Evolutionary conservation across 306 rosid genomes (phyloP).

Genomic region (Castanea mollissima): DNA sequence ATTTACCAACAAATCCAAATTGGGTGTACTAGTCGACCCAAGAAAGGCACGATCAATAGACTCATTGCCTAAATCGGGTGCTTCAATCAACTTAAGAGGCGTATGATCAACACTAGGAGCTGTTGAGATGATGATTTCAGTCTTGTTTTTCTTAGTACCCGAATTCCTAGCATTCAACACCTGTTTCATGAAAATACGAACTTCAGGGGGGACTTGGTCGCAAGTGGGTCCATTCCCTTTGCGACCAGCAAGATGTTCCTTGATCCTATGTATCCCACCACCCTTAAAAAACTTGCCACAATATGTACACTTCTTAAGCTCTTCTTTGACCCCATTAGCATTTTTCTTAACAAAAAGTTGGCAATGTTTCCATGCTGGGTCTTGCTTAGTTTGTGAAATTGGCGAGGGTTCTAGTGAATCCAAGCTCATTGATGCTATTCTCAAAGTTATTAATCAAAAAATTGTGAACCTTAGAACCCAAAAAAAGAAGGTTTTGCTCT

Average conservation of each 20-base stretch:
- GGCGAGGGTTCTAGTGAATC: too few species aligned
- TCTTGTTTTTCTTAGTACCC: constrained; percentile 71
- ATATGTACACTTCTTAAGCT: constrained; percentile 61
- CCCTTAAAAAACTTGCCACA: constrained; percentile 88
- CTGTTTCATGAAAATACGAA: constrained; percentile 62
- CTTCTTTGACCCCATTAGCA: constrained; percentile 54
- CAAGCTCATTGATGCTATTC: too few species aligned
- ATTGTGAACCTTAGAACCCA: too few species aligned
- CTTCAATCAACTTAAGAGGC: background rate
- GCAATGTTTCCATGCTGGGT: constrained; percentile 93
- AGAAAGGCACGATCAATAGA: background rate
- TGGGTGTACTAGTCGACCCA: background rate
- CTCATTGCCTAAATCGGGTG: background rate
- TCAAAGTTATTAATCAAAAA: too few species aligned
- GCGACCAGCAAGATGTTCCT: constrained; percentile 89
- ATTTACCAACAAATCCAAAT: constrained; percentile 3
- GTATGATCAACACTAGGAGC: background rate
- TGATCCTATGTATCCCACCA: constrained; percentile 98
- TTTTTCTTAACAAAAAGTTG: constrained; percentile 76
- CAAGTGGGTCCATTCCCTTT: constrained; percentile 92
- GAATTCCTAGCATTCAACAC: constrained; percentile 66
- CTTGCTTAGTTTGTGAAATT: constrained; percentile 44
- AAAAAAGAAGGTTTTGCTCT: too few species aligned
- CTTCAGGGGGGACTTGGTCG: constrained; percentile 65
- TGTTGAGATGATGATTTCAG: constrained; percentile 29